Evolutionary conservation across 2,329 filamentous ascomycete genomes (phyloP).

Genomic region (Exophiala sp.): DNA sequence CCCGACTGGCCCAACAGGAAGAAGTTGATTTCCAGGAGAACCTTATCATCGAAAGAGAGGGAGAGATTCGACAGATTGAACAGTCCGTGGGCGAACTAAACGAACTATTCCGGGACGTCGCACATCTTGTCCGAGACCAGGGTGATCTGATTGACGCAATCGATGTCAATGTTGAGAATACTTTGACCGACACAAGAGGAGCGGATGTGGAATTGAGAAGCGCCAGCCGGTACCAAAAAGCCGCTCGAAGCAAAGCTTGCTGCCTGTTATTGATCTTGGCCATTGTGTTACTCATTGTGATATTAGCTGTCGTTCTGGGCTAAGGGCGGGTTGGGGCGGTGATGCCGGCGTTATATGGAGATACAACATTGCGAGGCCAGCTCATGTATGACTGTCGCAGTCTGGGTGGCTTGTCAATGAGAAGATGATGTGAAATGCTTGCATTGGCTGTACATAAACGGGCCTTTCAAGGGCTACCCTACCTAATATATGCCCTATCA

Average conservation of each 20-base stretch:
- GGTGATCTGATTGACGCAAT: slow-evolving; percentile 85
- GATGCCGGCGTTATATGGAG: slow-evolving; percentile 1
- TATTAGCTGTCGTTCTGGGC: slow-evolving; percentile 79
- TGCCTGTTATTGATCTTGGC: slow-evolving; percentile 84
- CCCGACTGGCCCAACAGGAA: slow-evolving; percentile 80
- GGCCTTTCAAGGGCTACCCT: no score
- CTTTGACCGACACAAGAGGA: slow-evolving; percentile 74
- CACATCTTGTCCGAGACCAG: slow-evolving; percentile 93
- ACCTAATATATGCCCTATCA: no score
- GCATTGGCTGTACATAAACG: no score
- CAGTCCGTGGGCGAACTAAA: slow-evolving; percentile 94
- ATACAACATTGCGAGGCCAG: no score
- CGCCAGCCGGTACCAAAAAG: slow-evolving; percentile 90
- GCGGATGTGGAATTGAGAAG: slow-evolving; percentile 82
- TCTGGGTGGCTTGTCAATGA: no score
- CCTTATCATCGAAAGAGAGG: slow-evolving; percentile 91
- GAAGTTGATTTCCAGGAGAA: slow-evolving; percentile 98
- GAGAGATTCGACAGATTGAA: slow-evolving; percentile 96
- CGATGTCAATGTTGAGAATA: slow-evolving; percentile 79
- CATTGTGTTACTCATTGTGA: slow-evolving; percentile 82
- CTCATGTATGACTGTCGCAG: no score
- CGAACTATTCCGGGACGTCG: slow-evolving; percentile 95
- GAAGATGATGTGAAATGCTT: no score
- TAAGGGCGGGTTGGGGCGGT: slow-evolving; percentile 2
- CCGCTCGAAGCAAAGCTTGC: slow-evolving; percentile 89